Evolutionary conservation across 2,329 filamentous ascomycete genomes (phyloP).

Genomic region (Fusarium chlamydosporum): DNA sequence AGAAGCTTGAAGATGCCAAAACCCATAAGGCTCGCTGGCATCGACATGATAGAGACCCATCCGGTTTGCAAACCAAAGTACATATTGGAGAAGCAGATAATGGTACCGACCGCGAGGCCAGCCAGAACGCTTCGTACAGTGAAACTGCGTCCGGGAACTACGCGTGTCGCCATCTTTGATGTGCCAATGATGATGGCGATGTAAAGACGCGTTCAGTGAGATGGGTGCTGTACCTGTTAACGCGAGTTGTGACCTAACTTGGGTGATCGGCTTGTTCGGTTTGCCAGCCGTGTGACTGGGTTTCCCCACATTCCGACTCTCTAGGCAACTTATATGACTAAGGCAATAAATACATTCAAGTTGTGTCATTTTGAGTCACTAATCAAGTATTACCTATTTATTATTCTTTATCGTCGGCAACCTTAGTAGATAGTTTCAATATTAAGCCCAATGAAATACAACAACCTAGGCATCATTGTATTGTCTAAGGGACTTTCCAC

Average conservation of each 20-base stretch:
- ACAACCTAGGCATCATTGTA: constrained; percentile 1
- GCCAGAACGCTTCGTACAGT: constrained; percentile 84
- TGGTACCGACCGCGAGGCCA: constrained; percentile 85
- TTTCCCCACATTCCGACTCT: constrained; percentile 20
- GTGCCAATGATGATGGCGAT: constrained; percentile 9
- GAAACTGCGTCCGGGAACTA: constrained; percentile 75
- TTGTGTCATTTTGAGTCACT: not conserved
- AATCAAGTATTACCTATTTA: not conserved
- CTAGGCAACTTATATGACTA: not conserved
- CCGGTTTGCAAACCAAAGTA: constrained; percentile 96
- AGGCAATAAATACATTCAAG: not conserved
- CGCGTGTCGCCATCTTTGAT: constrained; percentile 45
- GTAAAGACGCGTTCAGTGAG: constrained; percentile 13
- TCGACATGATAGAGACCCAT: constrained; percentile 86
- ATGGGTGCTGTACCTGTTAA: not conserved
- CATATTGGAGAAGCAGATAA: constrained; percentile 97
- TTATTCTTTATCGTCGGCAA: not conserved
- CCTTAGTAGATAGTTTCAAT: not conserved
- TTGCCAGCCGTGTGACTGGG: constrained; percentile 4
- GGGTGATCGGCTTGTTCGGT: not conserved
- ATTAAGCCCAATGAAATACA: not conserved
- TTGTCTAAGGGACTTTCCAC: not conserved
- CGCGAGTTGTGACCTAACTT: not conserved
- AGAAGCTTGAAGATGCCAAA: constrained; percentile 93
- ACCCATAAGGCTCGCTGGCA: constrained; percentile 94